phyloP scores from a whole-genome alignment of 2,329 filamentous ascomycete genomes.

The Ophiostoma ips region DNA sequence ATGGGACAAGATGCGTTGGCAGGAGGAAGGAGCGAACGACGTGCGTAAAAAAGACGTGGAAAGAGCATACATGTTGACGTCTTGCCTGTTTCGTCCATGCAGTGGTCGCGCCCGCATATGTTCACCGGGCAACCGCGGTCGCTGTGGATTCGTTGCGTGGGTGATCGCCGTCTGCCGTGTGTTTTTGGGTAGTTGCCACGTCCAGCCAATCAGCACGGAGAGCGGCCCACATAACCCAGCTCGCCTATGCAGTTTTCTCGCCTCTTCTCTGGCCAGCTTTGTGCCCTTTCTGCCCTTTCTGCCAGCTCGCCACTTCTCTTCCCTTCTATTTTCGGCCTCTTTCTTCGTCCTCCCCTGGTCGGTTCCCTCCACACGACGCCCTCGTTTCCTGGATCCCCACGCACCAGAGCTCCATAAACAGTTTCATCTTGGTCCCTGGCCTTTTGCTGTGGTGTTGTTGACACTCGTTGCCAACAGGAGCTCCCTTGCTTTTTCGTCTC shows the following conservation, averaged over 20 bases:
- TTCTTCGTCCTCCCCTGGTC: not conserved
- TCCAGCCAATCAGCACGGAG: not conserved
- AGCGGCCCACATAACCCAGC: too few species aligned
- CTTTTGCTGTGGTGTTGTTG: too few species aligned
- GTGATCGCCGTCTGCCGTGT: not conserved
- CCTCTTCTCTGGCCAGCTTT: too few species aligned
- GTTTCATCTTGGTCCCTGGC: not conserved
- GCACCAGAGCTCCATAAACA: not conserved
- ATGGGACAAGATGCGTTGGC: not conserved
- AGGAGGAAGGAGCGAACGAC: constrained; percentile 2
- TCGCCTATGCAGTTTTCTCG: too few species aligned
- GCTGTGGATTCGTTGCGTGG: constrained; percentile 6
- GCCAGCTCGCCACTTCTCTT: not conserved
- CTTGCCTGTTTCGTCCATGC: constrained; percentile 11
- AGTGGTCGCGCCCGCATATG: not conserved
- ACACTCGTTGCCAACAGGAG: too few species aligned
- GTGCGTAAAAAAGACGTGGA: not conserved
- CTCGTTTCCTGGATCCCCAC: not conserved
- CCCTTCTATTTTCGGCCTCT: not conserved
- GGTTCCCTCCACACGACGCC: not conserved
- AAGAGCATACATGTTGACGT: constrained; percentile 8
- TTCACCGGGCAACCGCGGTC: constrained; percentile 12
- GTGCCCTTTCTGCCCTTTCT: too few species aligned
- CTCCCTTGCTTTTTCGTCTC: not conserved
- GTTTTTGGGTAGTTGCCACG: not conserved